Base-by-base conservation (phyloP, 768 basidiomycete species). In the Exidia glandulosa region DNA sequence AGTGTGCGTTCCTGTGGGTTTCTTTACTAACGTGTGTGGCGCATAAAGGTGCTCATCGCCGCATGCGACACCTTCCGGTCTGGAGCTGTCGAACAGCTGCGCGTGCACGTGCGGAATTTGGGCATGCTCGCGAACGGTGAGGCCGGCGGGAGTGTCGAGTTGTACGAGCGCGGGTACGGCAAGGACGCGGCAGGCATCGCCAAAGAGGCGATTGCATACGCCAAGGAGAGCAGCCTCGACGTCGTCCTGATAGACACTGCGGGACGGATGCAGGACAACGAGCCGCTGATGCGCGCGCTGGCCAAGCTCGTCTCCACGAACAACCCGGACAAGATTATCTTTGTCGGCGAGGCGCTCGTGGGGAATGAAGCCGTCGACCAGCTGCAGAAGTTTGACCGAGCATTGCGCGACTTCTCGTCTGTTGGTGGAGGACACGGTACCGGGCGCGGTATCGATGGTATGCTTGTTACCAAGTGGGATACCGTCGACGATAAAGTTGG, bases 301-400 rank as follows among this genome's bases (percentile, higher is more conserved):
- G 93, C 96, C 33, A 98, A 99, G 88, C 83, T 99, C 61, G 93
- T 99, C 31, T 76, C 90, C 0, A 87, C 90, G 58, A 99, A 99
- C 73, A 90, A 78, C 60, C 95, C 96, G 0, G 96, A 99, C 79
- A 98, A 94, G 73, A 90, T 98, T 66, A 80, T 98, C 59, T 99
- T 99, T 66, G 96, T 99, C 47, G 96, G 96, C 57, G 96, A 99
- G 72, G 96, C 96, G 0, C 77, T 98, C 41, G 96, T 98, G 5
- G 96, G 96, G 6, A 99, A 99, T 70, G 96, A 99, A 72, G 96
- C 96, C 1, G 94, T 98, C 30, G 96, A 99, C 75, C 96, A 99
- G 66, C 75, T 98, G 58, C 88, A 87, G 58, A 98, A 98, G 73
- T 99, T 99, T 69, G 94, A 99, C 69, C 85, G 94, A 19, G 87